Base-by-base conservation (phyloP, 208 protist genomes). In the Naegleria gruberi region DNA sequence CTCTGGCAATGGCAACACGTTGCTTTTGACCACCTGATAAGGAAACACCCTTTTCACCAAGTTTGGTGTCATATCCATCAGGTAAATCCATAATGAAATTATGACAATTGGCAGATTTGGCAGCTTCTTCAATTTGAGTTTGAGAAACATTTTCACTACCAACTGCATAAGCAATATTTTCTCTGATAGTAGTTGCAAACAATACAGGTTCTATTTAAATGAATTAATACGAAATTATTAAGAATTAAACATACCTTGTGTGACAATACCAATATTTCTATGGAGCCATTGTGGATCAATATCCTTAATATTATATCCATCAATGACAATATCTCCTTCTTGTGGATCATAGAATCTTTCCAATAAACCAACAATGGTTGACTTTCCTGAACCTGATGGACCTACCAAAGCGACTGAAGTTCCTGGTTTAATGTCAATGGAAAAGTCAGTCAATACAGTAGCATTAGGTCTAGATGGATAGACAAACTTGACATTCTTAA, bases 21-120 rank as follows among this genome's bases (percentile, higher is more conserved):
- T 98, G 97, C 93, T 97, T 97, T 93, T 98, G 97, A 12, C 97
- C 97, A n/a, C 96, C 97, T 26, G 94, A 96, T 19, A 98, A 93
- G 46, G 92, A 94, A 30, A 95, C 26, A 94, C 91, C 92, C 40
- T 91, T 90, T 89, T 94, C 92, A 40, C 91, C 92, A 10, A 94
- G 81, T 43, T 85, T 47, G 5, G 91, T 91, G n/a, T 93, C 89
- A 84, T 93, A 93, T 87, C 92, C 92, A 37, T 94, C 82, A 17
- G 92, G 91, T 34, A 94, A 77, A 15, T 93, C 65, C 0, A 92
- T 91, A 89, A 89, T 87, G 30, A 87, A 87, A 34, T 87, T 34
- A 57, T 87, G 82, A 30, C 12, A 5, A 34, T 87, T 87, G 1
- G 87, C 87, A 37, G 89, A 1, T 37, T 89, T 89, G 3, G 87